Base-by-base conservation (phyloP, 352 stramenopile species). In the Globisporangium abappressorium region DNA sequence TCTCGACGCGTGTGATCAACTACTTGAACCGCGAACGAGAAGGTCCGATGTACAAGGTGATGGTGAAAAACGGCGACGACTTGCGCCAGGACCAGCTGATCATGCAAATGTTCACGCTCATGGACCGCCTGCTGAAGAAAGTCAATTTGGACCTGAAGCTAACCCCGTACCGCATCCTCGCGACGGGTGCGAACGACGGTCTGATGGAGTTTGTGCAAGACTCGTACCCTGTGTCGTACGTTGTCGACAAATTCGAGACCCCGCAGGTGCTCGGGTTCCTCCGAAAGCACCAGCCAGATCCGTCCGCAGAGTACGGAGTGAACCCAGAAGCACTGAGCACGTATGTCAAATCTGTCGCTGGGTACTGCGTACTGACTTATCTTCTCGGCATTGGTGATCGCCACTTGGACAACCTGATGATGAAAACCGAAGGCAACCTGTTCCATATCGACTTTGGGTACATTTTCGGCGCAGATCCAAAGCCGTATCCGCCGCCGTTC, bases 381-480 rank as follows among this genome's bases (percentile, higher is more conserved):
- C 77, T 99, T 24, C 78, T 99, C 14, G 97, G 97, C 36, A 98
- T 99, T 68, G 98, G 98, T 34, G 98, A 99, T 87, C 87, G 98
- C 9, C 98, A 99, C 77, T 87, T 99, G 65, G 98, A 99, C 75
- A 99, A 99, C 77, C 87, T 99, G 65, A 98, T 99, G 97, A 94
- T 99, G 70, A 95, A 93, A 62, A 87, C 90, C 3, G 85, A 91
- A 67, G 98, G 98, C 20, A 90, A 99, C 70, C 86, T 99, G 53
- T 99, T 99, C 81, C 98, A 99, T 76, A 99, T 99, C 77, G 98
- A 99, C 81, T 99, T 99, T 80, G 97, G 97, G 34, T 99, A 99
- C 78, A 98, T 99, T 66, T 99, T 99, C 71, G 98, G 98, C 53
- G 87, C 93, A 34, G 98, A 99, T 71, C 98, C 98, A 0, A 99